Percentiles rank a stretch among this genome's conserved stretches.
phyloP scores from a whole-genome alignment of 2,329 filamentous ascomycete genomes.

The Fulvia fulva region DNA sequence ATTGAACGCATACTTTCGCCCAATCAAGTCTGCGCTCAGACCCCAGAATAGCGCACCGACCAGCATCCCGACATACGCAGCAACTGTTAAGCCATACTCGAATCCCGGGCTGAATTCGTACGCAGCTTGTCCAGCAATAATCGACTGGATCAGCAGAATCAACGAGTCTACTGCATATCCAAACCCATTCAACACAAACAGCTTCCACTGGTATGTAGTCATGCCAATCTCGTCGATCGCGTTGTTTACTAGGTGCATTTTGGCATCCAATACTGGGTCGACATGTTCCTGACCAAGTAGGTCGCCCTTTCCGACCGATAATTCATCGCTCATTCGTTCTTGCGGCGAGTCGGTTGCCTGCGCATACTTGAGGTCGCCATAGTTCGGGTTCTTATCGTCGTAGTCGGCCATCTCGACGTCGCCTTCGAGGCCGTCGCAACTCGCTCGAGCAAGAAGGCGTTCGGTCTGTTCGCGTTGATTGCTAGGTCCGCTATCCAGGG shows the following conservation, averaged over 20 bases:
- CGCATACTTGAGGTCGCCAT: conserved; percentile 6
- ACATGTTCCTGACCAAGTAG: conserved; percentile 55
- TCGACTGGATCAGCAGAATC: conserved; percentile 58
- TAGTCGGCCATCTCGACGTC: conserved; percentile 15
- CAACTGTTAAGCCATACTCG: conserved; percentile 54
- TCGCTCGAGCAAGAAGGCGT: conserved; percentile 1
- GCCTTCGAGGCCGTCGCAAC: neutral
- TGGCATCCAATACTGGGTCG: conserved; percentile 60
- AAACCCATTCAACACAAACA: conserved; percentile 60
- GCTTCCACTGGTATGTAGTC: conserved; percentile 53
- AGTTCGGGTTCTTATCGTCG: conserved; percentile 13
- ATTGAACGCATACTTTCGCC: conserved; percentile 66
- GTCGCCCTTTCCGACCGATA: conserved; percentile 42
- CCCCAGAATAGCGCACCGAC: conserved; percentile 65
- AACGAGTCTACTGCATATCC: conserved; percentile 58
- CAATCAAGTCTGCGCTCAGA: conserved; percentile 63
- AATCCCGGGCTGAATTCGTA: conserved; percentile 58
- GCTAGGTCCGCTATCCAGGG: neutral
- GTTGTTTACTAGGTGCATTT: conserved; percentile 68
- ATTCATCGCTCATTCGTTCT: conserved; percentile 15
- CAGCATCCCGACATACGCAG: conserved; percentile 55
- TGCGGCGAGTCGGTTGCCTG: conserved; percentile 11
- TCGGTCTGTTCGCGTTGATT: neutral
- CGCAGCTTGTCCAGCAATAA: conserved; percentile 57
- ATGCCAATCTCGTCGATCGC: conserved; percentile 55